Conservation (phyloP, 257 asterid genomes). For the Solanum paucissectum region DNA sequence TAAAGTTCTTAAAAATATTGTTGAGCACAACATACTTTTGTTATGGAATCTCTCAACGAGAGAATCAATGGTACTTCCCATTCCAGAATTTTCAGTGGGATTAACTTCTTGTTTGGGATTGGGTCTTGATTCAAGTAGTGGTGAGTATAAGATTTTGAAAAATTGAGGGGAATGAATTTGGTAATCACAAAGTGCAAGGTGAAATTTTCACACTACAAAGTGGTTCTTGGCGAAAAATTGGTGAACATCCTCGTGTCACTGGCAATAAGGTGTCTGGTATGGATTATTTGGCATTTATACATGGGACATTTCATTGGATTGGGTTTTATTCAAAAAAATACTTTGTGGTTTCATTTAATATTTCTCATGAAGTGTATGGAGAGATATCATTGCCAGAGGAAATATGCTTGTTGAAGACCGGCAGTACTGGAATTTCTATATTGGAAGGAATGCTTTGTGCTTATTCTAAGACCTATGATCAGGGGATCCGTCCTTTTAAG, state of each 20-base stretch:
- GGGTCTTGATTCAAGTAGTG: background rate
- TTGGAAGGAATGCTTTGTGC: background rate
- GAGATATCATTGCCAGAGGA: background rate
- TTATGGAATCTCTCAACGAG: background rate
- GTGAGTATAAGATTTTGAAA: background rate
- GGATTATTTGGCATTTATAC: background rate
- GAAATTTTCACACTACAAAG: background rate
- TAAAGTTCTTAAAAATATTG: too few relatives aligned
- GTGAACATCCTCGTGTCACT: background rate
- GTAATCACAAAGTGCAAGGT: background rate
- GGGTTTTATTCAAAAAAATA: background rate
- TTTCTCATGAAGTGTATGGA: background rate
- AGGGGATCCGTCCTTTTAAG: background rate
- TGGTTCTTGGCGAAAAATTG: background rate
- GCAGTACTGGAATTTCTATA: background rate
- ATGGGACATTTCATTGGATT: background rate
- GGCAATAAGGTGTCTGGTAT: background rate
- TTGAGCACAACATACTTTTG: background rate
- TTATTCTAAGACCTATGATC: too few relatives aligned
- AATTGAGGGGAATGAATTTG: background rate
- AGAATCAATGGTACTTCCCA: background rate
- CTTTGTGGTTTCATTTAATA: background rate
- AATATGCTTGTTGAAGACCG: background rate
- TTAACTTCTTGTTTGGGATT: background rate
- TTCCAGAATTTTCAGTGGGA: background rate